A percentile compares a stretch with the other conserved stretches of the same genome.
phyloP scores from a whole-genome alignment of 345 rosid genomes.

The Boechera divaricarpa region DNA sequence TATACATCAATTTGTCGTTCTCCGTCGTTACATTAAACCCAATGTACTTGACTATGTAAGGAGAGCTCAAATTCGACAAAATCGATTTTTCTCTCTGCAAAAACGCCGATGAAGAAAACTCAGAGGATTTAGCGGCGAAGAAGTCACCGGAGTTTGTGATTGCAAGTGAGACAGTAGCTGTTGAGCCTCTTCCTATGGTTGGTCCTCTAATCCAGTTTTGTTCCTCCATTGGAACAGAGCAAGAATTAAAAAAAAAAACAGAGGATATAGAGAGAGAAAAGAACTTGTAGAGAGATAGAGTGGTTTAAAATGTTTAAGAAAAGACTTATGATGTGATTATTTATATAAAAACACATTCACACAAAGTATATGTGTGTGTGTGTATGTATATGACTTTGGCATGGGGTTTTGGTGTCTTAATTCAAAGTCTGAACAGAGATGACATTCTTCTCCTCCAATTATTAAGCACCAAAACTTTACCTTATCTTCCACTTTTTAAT shows the following conservation, averaged over 20 bases:
- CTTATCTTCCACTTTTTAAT: conserved; percentile 44
- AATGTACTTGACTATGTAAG: conserved; percentile 65
- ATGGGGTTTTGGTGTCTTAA: conserved; percentile 47
- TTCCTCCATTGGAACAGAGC: conserved; percentile 45
- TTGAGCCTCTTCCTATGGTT: conserved; percentile 80
- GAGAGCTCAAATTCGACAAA: conserved; percentile 64
- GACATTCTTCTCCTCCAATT: conserved; percentile 42
- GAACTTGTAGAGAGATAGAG: conserved; percentile 26
- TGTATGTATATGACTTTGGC: conserved; percentile 40
- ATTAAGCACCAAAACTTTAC: conserved; percentile 47
- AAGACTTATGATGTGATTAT: conserved; percentile 40
- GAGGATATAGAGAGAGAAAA: conserved; percentile 2
- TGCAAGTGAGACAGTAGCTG: conserved; percentile 81
- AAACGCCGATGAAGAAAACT: conserved; percentile 55
- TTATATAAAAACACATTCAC: conserved; percentile 32
- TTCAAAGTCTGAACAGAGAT: conserved; percentile 40
- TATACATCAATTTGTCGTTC: conserved; percentile 48
- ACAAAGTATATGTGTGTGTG: neutral
- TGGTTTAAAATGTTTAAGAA: conserved; percentile 33
- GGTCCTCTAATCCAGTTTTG: conserved; percentile 81
- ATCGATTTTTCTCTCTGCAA: conserved; percentile 61
- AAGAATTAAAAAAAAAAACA: conserved; percentile 29
- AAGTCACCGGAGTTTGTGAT: conserved; percentile 54
- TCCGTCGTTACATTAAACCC: conserved; percentile 55
- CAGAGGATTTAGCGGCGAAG: conserved; percentile 74